Evolutionary conservation across 2,329 filamentous ascomycete species (phyloP).

Genomic region (Apiospora phragmitis): DNA sequence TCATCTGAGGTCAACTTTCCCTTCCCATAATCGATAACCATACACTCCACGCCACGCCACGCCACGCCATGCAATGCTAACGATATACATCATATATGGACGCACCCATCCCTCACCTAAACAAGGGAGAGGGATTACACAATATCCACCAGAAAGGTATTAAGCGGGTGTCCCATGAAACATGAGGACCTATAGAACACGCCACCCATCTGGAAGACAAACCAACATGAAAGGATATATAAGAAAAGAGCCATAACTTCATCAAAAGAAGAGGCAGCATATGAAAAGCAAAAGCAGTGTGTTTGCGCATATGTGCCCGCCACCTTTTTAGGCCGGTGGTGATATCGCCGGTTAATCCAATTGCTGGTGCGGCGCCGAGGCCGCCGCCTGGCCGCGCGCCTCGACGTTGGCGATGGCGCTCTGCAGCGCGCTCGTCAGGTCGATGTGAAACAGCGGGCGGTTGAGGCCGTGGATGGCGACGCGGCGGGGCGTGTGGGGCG

Average conservation of each 20-base stretch:
- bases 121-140: not conserved
- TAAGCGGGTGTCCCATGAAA: not conserved
- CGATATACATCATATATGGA: not conserved
- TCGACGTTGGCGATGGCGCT: conserved; percentile 81
- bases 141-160: not conserved
- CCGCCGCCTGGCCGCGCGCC: conserved; percentile 29
- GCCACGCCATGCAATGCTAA: not conserved
- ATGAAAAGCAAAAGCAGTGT: not conserved
- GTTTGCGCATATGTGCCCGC: not conserved
- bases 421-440: conserved; percentile 85
- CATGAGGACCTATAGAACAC: not conserved
- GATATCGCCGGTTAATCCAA: not conserved
- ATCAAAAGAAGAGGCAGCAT: not conserved
- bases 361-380: not conserved
- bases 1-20: not conserved
- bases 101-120: not conserved
- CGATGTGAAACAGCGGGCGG: conserved; percentile 89
- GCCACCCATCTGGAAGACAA: not conserved
- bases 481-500: conserved; percentile 46
- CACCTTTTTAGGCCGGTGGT: not conserved
- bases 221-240: not conserved
- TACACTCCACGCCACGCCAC: not conserved
- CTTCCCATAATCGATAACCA: not conserved
- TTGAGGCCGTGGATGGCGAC: conserved; percentile 84
- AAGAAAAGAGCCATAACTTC: not conserved